These are phyloP conservation scores for Roridomyces roridus DNA, from an alignment of 768 basidiomycete species.

Conservation along the genomic window DNA sequence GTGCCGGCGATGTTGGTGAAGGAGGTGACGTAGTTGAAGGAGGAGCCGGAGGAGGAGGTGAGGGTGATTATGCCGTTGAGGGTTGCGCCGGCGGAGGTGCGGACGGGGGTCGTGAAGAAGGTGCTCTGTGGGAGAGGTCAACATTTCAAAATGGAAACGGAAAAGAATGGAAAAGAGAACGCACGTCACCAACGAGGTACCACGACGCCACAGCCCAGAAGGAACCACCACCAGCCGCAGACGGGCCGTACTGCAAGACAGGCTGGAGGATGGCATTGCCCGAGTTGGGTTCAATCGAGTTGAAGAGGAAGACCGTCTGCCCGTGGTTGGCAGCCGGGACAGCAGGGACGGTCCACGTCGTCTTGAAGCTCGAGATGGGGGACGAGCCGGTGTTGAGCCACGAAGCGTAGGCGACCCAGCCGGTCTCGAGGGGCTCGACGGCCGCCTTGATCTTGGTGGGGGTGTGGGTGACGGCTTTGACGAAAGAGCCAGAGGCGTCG, in stretches of 20 bases:
- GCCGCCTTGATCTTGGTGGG: slow-evolving; percentile 2
- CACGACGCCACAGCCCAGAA: slow-evolving; percentile 24
- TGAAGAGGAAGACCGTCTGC: slow-evolving; percentile 27
- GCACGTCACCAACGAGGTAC: slow-evolving; percentile 8
- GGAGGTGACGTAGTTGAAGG: slow-evolving; percentile 7
- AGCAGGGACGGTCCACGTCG: slow-evolving; percentile 23
- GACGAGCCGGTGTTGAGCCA: slow-evolving; percentile 23
- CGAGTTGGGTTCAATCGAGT: slow-evolving; percentile 21
- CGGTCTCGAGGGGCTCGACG: slow-evolving; percentile 7
- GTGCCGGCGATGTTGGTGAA: slow-evolving; percentile 25
- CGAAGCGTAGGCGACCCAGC: slow-evolving; percentile 24
- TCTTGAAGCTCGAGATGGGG: slow-evolving; percentile 23
- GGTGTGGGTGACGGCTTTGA: not conserved
- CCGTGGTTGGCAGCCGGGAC: slow-evolving; percentile 19
- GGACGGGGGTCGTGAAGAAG: slow-evolving; percentile 4
- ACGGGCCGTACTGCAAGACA: slow-evolving; percentile 20
- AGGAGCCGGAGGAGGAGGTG: slow-evolving; percentile 6
- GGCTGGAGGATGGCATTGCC: slow-evolving; percentile 16
- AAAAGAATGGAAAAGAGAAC: too few species aligned
- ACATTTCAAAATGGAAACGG: too few species aligned
- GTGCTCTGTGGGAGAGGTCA: not conserved
- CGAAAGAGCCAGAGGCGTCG: slow-evolving; percentile 11
- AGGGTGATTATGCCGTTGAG: slow-evolving; percentile 24
- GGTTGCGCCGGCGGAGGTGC: slow-evolving; percentile 2
- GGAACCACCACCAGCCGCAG: slow-evolving; percentile 22